A percentile compares a stretch with the other conserved stretches of the same genome.
These are phyloP conservation scores for Cyanophora paradoxa DNA, from an alignment of 78 protist species.

Conservation along the genomic window DNA sequence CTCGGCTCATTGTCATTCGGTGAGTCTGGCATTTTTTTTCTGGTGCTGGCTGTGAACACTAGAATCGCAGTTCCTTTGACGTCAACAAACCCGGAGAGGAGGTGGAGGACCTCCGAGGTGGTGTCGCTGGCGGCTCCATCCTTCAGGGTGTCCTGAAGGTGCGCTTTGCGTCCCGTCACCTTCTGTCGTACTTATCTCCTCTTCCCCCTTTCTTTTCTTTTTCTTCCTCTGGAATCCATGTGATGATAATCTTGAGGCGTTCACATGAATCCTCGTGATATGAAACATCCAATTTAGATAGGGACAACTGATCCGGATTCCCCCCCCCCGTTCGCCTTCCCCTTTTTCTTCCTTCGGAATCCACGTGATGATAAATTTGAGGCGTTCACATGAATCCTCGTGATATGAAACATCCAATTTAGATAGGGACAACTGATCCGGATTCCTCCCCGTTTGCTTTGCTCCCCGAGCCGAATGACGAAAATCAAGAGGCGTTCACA, in stretches of 20 bases:
- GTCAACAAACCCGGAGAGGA: constrained; percentile 97
- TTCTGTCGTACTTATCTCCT: constrained; percentile 1
- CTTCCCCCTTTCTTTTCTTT: background rate
- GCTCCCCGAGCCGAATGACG: background rate
- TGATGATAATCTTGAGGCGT: background rate
- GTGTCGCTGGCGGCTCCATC: constrained; percentile 99
- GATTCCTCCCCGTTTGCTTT: background rate
- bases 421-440: background rate
- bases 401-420: no score
- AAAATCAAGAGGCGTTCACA: background rate
- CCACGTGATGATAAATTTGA: background rate
- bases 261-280: no score
- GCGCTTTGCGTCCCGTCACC: constrained; percentile 2
- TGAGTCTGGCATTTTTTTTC: no score
- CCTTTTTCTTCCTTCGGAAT: background rate
- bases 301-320: background rate
- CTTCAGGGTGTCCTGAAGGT: constrained; percentile 91
- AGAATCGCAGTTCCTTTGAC: constrained; percentile 99
- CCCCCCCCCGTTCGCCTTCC: background rate
- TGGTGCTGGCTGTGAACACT: no score
- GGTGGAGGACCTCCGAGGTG: constrained; percentile 92
- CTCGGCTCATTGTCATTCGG: constrained; percentile 98
- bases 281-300: no score
- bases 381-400: no score
- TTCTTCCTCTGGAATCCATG: background rate